Evolutionary conservation across 495 filamentous ascomycete species (phyloP), one percentile per base, ranked within the genome.

Genomic region (Xylaria longipes): DNA sequence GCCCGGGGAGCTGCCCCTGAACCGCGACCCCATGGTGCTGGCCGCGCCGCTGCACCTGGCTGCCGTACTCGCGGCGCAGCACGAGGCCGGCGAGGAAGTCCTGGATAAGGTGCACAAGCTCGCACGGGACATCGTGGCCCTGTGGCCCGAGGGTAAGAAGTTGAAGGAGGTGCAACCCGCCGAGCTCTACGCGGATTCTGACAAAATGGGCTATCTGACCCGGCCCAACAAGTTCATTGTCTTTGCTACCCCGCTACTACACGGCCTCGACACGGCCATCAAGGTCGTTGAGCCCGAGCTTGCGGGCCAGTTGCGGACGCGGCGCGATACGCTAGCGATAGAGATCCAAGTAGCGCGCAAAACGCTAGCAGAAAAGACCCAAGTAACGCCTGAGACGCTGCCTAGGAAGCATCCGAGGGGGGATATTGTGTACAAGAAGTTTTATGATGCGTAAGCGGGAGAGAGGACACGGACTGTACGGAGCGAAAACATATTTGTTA

Each of bases 201-300:
- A 54, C 3, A 70, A 68, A 35, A 37, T 81, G 70, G 31, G 27
- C 11, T 84, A 84, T 72, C 69, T 85, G 17, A 1, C 41, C 11
- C 1, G 68, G 17, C 71, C 65, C 5, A 75, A 71, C 68, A 70
- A 71, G 27, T 83, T 78, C 60, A 22, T 83, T 1, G 45, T 37
- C 22, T 9, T 75, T 5, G 73, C 76, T 8, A 52, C 80, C 15
- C 81, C 83, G 57, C 65, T 84, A 15, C 72, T 84, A 2, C 78
- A 82, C 69, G 84, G 83, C 27, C 73, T 87, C 62, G 79, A 77
- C 8, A 52, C 75, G 41, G 85, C 85, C 6, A 64, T 75, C 46
- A 56, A 74, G 60, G 74, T 85, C 15, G 75, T 84, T 43, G 77
- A 80, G 9, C 72, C 81, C 48, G 72, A 62, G 27, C 76, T 85